Conservation (phyloP, 1,139 yeast species). For the Taphrina populina region DNA sequence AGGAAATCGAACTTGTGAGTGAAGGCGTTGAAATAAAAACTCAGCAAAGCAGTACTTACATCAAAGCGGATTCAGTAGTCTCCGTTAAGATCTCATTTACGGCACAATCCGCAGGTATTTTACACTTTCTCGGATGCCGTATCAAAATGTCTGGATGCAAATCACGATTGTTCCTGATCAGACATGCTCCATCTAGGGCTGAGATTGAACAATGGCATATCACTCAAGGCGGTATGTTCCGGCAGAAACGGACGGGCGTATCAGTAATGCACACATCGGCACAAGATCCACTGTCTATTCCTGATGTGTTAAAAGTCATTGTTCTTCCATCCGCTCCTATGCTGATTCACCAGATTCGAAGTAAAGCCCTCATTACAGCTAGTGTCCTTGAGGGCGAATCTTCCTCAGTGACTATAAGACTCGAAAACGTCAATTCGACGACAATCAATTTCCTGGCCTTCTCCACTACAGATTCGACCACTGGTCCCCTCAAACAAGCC, state of each 20-base stretch:
- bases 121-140: slow-evolving; percentile 50
- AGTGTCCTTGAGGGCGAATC: slow-evolving; percentile 82
- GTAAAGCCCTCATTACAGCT: slow-evolving; percentile 54
- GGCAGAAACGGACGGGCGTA: slow-evolving; percentile 27
- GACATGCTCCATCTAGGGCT: slow-evolving; percentile 38
- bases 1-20: slow-evolving; percentile 48
- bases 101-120: slow-evolving; percentile 50
- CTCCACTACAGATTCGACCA: slow-evolving; percentile 71
- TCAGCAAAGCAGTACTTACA: slow-evolving; percentile 33
- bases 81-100: slow-evolving; percentile 49
- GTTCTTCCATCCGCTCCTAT: slow-evolving; percentile 33
- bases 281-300: not conserved
- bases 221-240: slow-evolving; percentile 33
- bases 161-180: slow-evolving; percentile 45
- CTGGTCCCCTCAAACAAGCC: slow-evolving; percentile 58
- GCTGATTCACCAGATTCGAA: slow-evolving; percentile 37
- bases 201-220: slow-evolving; percentile 41
- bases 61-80: slow-evolving; percentile 44
- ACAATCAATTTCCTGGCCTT: slow-evolving; percentile 59
- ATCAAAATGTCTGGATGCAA: slow-evolving; percentile 54
- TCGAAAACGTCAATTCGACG: slow-evolving; percentile 60
- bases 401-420: slow-evolving; percentile 52
- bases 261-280: slow-evolving; percentile 17
- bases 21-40: slow-evolving; percentile 38
- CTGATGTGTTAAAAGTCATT: slow-evolving; percentile 2